phyloP scores from a whole-genome alignment of 164 flowering plant species.

The Piper longum region DNA sequence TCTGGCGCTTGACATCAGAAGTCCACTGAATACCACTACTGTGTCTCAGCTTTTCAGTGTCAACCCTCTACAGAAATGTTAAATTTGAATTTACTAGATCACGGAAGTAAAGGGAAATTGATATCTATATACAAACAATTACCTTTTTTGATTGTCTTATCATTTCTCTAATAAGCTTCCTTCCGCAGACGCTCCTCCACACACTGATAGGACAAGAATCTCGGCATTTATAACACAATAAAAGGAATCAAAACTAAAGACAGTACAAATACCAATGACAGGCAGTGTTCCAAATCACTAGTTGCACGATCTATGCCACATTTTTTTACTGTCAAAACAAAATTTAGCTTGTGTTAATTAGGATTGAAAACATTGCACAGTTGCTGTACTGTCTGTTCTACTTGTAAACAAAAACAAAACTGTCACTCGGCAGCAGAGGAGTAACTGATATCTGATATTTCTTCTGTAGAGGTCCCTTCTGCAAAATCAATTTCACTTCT shows the following conservation, averaged over 20 bases:
- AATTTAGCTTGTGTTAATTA: background rate
- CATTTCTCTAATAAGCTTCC: slow-evolving; percentile 44
- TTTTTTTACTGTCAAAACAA: slow-evolving; percentile 46
- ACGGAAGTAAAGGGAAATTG: background rate
- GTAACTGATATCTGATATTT: slow-evolving; percentile 60
- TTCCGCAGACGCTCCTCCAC: slow-evolving; percentile 94
- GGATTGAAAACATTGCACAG: background rate
- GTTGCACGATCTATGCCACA: slow-evolving; percentile 54
- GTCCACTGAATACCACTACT: slow-evolving; percentile 28
- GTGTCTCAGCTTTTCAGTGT: slow-evolving; percentile 66
- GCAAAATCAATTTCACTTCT: slow-evolving; percentile 77
- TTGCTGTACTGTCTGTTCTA: background rate
- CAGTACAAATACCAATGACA: slow-evolving; percentile 56
- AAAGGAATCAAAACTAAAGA: background rate
- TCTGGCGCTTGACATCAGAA: slow-evolving; percentile 35
- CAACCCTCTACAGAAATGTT: slow-evolving; percentile 43
- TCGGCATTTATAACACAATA: background rate
- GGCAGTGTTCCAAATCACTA: slow-evolving; percentile 83
- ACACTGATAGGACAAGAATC: slow-evolving; percentile 26
- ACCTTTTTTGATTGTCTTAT: slow-evolving; percentile 86
- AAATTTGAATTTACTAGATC: background rate
- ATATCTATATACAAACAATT: background rate
- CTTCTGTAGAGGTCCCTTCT: slow-evolving; percentile 64
- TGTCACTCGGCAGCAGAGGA: background rate
- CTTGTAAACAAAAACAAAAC: background rate